Evolutionary conservation across 257 asterid genomes (phyloP), one percentile per base, ranked within the genome.

Genomic region (Catharanthus roseus): DNA sequence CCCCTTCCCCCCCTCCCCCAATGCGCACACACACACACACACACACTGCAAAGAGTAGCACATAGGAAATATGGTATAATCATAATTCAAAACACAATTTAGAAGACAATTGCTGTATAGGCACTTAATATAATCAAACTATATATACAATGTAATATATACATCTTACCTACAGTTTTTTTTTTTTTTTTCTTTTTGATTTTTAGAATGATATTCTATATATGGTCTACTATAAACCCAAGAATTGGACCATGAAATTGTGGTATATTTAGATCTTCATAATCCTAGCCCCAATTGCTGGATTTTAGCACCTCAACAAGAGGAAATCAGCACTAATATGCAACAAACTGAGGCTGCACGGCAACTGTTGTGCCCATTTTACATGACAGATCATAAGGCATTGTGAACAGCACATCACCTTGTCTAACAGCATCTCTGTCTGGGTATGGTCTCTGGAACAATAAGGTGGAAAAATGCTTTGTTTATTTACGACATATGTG

Each of bases 341-440:
- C 8, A 7, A 67, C 64, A 70, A 57, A 7, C 65, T 70, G 67
- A 26, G 29, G 58, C 12, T 58, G 5, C 42, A 58, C 6, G 45
- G 47, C 57, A 70, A 55, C 15, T 67, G 61, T 7, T 45, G 60
- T 7, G 26, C 71, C 72, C 72, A 28, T 47, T 4, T 68, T 68
- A 39, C 24, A 24, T 57, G 15, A 26, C 66, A 55, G 56, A n/a
- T n/a, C n/a, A 28, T 24, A 29, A 15, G 39, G 53, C 54, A 44
- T 41, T 44, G 39, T 41, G 50, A 44, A 44, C 41, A 66, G 21
- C 23, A 19, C n/a, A n/a, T n/a, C 55, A 7, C 55, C 5, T 57
- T 57, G 41, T 44, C 56, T 26, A 24, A 42, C 70, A 41, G 56
- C 38, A 65, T 65, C 12, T 42, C 55, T 42, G 55, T 42, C 66